A percentile compares a stretch with the other conserved stretches of the same genome.
phyloP scores from a whole-genome alignment of 2,329 filamentous ascomycete species.

The Talaromyces islandicus region DNA sequence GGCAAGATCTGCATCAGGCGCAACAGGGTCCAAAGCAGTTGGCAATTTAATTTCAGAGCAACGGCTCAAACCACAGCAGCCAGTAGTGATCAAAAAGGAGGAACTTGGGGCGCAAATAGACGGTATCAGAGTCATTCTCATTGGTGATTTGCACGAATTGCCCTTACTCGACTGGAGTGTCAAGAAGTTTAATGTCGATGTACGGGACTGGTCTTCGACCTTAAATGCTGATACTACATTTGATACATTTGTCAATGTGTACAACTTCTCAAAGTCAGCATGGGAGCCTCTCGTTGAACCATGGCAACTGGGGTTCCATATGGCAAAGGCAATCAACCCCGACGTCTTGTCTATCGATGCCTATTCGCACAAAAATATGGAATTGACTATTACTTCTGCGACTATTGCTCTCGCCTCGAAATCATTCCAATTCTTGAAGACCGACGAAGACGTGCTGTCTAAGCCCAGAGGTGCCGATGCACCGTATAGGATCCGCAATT shows the following conservation, averaged over 20 bases:
- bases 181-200: conserved; percentile 78
- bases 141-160: conserved; percentile 92
- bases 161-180: conserved; percentile 91
- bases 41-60: conserved; percentile 35
- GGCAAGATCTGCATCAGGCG: conserved; percentile 34
- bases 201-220: conserved; percentile 84
- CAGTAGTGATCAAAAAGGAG: conserved; percentile 60
- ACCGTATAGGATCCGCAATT: conserved; percentile 88
- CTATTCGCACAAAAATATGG: conserved; percentile 82
- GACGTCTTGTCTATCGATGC: conserved; percentile 77
- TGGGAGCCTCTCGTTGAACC: conserved; percentile 97
- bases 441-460: conserved; percentile 83
- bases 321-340: conserved; percentile 69
- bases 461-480: conserved; percentile 89
- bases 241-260: conserved; percentile 91
- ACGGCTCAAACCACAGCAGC: conserved; percentile 36
- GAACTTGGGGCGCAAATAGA: conserved; percentile 81
- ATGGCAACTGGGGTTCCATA: conserved; percentile 88
- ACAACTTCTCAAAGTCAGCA: conserved; percentile 97
- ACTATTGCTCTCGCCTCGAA: conserved; percentile 91
- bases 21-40: conserved; percentile 40
- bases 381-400: conserved; percentile 86
- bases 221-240: conserved; percentile 85
- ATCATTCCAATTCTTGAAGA: conserved; percentile 81
- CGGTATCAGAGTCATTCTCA: conserved; percentile 84